Base-by-base conservation (phyloP, 1,284 basidiomycete genomes). In the Apiotrichum veenhuisii region DNA sequence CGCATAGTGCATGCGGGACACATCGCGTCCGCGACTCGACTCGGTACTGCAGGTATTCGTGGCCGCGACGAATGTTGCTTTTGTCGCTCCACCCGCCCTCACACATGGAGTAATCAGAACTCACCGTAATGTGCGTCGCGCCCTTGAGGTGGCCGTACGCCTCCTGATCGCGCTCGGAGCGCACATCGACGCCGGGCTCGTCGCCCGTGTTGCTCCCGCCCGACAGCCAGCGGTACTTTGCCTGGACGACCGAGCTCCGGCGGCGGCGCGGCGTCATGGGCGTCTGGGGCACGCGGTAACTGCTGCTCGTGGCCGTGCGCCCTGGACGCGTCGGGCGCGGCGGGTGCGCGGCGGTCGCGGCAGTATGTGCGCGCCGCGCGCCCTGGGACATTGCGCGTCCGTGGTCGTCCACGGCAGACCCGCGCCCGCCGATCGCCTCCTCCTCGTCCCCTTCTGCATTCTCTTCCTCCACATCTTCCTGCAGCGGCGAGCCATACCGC, bases 101-200 rank as follows among this genome's bases (percentile, higher is more conserved):
- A n/a, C n/a, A n/a, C n/a, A n/a, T n/a, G n/a, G n/a, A n/a, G n/a
- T n/a, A n/a, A n/a, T n/a, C n/a, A n/a, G n/a, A n/a, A 64, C 67
- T 54, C 48, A 73, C 72, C 17, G 69, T 68, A 17, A 76, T 62
- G 10, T 63, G 55, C 0, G 69, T 69, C 49, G 54, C 52, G 10
- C 57, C 67, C 54, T 61, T 67, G 46, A 74, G 52, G 55, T 73
- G 72, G 0, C 62, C 61, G 55, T 74, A 76, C 33, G 66, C 62
- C 59, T 73, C 68, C 54, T 76, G 68, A 54, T 73, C 74, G 47
- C 71, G 50, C 54, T 65, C 64, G 41, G 64, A 64, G 26, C 67
- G 68, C 10, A 77, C 76, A 54, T 77, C 73, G n/a, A 77, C 75
- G 59, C 76, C 76, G 4, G 75, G 76, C 57, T 77, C 76, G 54